A percentile compares a stretch with the other conserved stretches of the same genome.
Conservation (phyloP, 257 asterid genomes). For the Fraxinus americana region DNA sequence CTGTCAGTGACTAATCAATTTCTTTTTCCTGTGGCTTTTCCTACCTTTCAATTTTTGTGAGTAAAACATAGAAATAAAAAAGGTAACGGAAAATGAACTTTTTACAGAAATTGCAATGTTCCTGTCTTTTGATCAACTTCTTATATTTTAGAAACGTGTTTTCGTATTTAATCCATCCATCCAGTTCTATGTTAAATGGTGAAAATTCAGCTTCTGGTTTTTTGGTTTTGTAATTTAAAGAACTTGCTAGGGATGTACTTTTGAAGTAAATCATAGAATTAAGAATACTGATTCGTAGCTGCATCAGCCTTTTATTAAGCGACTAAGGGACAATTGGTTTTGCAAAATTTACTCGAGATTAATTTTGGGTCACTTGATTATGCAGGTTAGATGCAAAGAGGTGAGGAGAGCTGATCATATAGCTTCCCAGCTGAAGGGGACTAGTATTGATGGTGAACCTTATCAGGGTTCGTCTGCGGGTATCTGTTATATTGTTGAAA, state of each 20-base stretch:
- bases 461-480: conserved; percentile 51
- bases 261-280: neutral
- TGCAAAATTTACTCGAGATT: conserved; percentile 7
- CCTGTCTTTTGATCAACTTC: neutral
- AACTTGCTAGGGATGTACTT: neutral
- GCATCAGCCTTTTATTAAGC: neutral
- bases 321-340: neutral
- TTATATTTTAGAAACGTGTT: neutral
- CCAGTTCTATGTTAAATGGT: neutral
- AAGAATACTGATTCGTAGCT: neutral
- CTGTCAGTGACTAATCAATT: neutral
- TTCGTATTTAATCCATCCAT: neutral
- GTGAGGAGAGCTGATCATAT: conserved; percentile 63
- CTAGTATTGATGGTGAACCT: conserved; percentile 38
- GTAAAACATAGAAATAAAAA: too few species aligned
- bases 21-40: neutral
- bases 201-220: neutral
- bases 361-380: conserved; percentile 19
- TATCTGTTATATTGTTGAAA: conserved; percentile 73
- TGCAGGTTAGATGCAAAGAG: conserved; percentile 90
- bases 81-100: neutral
- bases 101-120: neutral
- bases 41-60: conserved; percentile 17
- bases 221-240: neutral
- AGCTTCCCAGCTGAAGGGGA: conserved; percentile 44